Base-by-base conservation (phyloP, 805 yeast genomes). In the Monosporozyma aerobia region DNA sequence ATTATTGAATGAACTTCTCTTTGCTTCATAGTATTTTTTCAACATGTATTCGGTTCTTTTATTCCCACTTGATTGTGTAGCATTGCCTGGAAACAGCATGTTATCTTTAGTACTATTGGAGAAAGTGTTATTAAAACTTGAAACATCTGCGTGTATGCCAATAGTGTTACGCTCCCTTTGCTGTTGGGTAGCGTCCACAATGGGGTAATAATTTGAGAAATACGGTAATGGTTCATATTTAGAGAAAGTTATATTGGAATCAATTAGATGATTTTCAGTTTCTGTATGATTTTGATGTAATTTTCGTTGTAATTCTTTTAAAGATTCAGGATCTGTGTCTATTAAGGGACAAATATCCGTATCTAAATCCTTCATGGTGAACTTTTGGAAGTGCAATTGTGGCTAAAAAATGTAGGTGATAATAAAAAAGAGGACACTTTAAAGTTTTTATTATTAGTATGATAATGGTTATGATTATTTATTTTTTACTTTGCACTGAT, bases 1-100 rank as follows among this genome's bases (percentile, higher is more conserved):
- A 19, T 32, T 27, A 25, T 19, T 22, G 46, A 19, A 14, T 48
- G 23, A 30, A n/a, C 22, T n/a, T 35, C 22, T 44, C 19, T 19
- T 49, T 10, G 41, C 11, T 33, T 41, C 47, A 27, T 49, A 49
- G 32, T 30, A 49, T 43, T 43, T 30, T 11, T 49, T 49, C 33
- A 49, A 33, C 3, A 49, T 9, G 5, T 14, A 30, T 25, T 49
- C 51, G 10, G 35, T 45, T 11, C 40, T 16, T 45, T 32, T 45
- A 13, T 39, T 39, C 25, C 43, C 43, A 39, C 10, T 19, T 9
- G 11, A 2, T 19, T 19, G 11, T 8, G 10, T 7, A 39, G 13
- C 39, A 13, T 35, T 35, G n/a, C 19, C 9, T 19, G 43, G 43
- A 16, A 39, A 39, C 25, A 16, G 8, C 16, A 16, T 13, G 19